Conservation (phyloP, 176 grass and related monocot genomes). For the Secale cereale region DNA sequence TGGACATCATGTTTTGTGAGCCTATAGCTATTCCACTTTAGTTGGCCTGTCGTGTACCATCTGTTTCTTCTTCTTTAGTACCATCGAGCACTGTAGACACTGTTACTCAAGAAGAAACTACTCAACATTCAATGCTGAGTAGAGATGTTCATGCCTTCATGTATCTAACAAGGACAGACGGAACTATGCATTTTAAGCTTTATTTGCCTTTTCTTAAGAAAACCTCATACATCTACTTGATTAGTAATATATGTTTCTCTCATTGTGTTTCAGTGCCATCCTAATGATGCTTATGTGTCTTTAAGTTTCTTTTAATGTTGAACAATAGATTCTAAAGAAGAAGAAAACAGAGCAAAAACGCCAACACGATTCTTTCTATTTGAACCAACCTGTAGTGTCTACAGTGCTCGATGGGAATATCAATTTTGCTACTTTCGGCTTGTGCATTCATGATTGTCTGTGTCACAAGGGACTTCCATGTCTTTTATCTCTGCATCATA, state of each 20-base stretch:
- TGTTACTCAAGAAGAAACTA: too few species aligned
- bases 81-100: too few species aligned
- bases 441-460: background rate
- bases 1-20: constrained; percentile 13
- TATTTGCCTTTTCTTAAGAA: background rate
- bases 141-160: background rate
- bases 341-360: background rate
- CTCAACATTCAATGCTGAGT: background rate
- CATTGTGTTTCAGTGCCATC: background rate
- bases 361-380: background rate
- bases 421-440: background rate
- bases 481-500: background rate
- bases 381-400: background rate
- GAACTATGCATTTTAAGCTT: background rate
- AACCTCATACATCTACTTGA: background rate
- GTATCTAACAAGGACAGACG: background rate
- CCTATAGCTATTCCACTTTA: background rate
- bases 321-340: background rate
- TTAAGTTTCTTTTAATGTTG: background rate
- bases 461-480: background rate
- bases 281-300: background rate
- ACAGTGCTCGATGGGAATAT: background rate
- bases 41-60: background rate
- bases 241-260: background rate
- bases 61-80: too few species aligned